Evolutionary conservation across 257 asterid species (phyloP).

Genomic region (Ballota nigra): DNA sequence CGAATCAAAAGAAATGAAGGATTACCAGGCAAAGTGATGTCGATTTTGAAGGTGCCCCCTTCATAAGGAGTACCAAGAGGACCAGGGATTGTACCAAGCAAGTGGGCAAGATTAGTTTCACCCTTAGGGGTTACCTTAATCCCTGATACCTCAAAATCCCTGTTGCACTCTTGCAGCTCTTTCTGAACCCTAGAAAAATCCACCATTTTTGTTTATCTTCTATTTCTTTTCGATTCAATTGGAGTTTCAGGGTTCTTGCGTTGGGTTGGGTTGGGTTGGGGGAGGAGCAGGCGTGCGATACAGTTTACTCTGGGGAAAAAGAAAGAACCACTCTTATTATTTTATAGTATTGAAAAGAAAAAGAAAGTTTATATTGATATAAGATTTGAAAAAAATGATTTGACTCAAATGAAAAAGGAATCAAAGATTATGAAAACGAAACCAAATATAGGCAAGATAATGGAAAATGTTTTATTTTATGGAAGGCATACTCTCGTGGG

Average conservation of each 20-base stretch:
- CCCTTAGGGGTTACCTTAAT: conserved; percentile 62
- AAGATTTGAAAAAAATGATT: too few species aligned
- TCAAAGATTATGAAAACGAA: too few species aligned
- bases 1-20: neutral
- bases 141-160: conserved; percentile 76
- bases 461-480: too few species aligned
- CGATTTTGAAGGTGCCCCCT: conserved; percentile 93
- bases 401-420: too few species aligned
- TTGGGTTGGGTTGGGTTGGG: neutral
- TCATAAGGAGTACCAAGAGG: conserved; percentile 91
- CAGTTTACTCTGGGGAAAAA: too few species aligned
- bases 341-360: too few species aligned
- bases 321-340: too few species aligned
- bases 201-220: too few species aligned
- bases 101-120: conserved; percentile 60
- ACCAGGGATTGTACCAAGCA: conserved; percentile 90
- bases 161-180: conserved; percentile 85
- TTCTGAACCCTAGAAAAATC: conserved; percentile 91
- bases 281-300: neutral
- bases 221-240: neutral
- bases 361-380: too few species aligned
- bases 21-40: conserved; percentile 75
- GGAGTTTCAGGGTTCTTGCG: conserved; percentile 2
- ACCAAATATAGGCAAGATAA: too few species aligned
- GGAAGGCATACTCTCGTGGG: too few species aligned